phyloP scores from a whole-genome alignment of 2,329 filamentous ascomycete genomes.

The Colletotrichum sp. region DNA sequence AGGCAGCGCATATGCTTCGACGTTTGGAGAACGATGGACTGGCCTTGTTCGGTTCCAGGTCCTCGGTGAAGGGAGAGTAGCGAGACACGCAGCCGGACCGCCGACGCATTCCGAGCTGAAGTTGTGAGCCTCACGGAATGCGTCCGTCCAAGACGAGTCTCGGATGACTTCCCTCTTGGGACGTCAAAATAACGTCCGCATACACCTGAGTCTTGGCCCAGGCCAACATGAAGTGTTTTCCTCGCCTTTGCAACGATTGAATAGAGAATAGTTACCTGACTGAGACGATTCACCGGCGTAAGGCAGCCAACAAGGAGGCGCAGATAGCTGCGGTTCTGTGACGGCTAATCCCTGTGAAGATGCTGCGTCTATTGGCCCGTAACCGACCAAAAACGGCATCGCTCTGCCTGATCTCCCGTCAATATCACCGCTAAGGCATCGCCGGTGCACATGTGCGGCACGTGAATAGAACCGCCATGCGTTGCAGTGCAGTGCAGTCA shows the following conservation, averaged over 20 bases:
- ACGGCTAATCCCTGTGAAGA: background rate
- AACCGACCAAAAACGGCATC: background rate
- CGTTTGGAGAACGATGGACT: background rate
- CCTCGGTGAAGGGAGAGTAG: background rate
- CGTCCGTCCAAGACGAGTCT: background rate
- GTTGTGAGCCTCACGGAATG: background rate
- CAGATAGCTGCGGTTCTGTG: background rate
- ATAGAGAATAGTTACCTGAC: background rate
- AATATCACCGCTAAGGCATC: background rate
- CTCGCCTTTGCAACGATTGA: background rate
- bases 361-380: background rate
- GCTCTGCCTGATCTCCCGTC: background rate
- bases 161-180: background rate
- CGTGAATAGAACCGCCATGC: background rate
- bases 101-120: background rate
- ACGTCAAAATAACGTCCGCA: background rate
- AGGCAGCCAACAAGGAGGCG: background rate
- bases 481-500: background rate
- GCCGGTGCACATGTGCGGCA: background rate
- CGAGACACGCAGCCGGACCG: background rate
- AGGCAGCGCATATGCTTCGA: background rate
- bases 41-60: background rate
- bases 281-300: background rate
- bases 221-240: background rate
- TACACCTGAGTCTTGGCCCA: background rate